Conservation (phyloP, 1,139 yeast genomes). For the Blastobotrys ciferrii region DNA sequence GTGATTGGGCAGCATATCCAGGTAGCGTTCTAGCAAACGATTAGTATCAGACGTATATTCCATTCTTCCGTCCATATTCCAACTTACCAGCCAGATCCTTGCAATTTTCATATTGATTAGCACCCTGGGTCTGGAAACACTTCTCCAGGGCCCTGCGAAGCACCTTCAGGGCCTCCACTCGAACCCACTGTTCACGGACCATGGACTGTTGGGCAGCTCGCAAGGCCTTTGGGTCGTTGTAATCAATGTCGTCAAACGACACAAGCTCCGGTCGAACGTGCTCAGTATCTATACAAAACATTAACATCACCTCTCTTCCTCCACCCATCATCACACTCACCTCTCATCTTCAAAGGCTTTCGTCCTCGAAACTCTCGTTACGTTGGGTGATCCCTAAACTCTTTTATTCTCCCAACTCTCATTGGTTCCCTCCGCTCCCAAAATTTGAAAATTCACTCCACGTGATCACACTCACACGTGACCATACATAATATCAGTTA, state of each 20-base stretch:
- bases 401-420: background rate
- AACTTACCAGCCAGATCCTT: conserved; percentile 59
- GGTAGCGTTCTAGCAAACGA: conserved; percentile 51
- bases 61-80: background rate
- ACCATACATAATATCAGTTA: too few relatives aligned
- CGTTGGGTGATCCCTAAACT: background rate
- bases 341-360: background rate
- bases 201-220: conserved; percentile 73
- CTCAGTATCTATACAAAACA: conserved; percentile 29
- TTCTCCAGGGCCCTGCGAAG: conserved; percentile 73
- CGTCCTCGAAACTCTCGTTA: background rate
- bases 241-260: conserved; percentile 81
- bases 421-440: background rate
- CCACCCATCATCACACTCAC: background rate
- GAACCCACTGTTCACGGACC: conserved; percentile 78
- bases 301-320: background rate
- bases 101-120: conserved; percentile 75
- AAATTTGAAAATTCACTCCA: background rate
- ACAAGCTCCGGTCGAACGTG: conserved; percentile 72
- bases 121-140: conserved; percentile 60
- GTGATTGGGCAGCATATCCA: conserved; percentile 70
- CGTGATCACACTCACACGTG: too few relatives aligned
- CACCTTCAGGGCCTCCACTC: conserved; percentile 63
- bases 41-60: background rate
- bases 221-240: conserved; percentile 61